Conservation (phyloP, 2,329 filamentous ascomycete genomes). For the Coniosporium tulheliwenetii region DNA sequence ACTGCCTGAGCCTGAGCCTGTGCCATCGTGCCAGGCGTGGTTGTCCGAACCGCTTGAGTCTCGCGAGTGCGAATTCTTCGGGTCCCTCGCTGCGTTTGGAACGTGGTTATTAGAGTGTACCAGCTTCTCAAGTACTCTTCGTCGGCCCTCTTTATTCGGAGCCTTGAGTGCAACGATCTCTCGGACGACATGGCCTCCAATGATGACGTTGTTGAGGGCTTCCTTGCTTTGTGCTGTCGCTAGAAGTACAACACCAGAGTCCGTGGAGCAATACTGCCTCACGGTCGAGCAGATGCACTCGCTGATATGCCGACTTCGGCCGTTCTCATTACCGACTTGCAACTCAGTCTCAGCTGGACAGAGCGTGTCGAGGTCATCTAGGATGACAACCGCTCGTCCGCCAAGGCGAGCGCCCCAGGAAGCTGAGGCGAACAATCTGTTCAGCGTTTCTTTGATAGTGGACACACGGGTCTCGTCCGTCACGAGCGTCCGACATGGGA, state of each 20-base stretch:
- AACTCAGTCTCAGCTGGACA: slow-evolving; percentile 91
- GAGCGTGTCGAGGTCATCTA: slow-evolving; percentile 86
- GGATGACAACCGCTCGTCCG: slow-evolving; percentile 66
- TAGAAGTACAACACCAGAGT: slow-evolving; percentile 70
- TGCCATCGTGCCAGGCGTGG: slow-evolving; percentile 59
- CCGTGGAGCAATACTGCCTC: slow-evolving; percentile 64
- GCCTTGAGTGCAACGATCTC: slow-evolving; percentile 84
- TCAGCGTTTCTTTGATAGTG: slow-evolving; percentile 78
- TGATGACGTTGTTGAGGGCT: slow-evolving; percentile 73
- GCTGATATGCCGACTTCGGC: slow-evolving; percentile 79
- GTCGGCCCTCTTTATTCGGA: slow-evolving; percentile 78
- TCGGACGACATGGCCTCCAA: slow-evolving; percentile 81
- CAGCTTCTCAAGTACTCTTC: slow-evolving; percentile 70
- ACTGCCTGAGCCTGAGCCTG: slow-evolving; percentile 28
- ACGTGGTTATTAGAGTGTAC: slow-evolving; percentile 32
- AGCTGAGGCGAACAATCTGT: slow-evolving; percentile 71
- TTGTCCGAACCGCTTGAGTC: slow-evolving; percentile 1
- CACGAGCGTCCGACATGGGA: slow-evolving; percentile 71
- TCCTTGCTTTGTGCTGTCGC: slow-evolving; percentile 91
- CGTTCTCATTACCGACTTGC: slow-evolving; percentile 86
- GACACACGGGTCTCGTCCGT: slow-evolving; percentile 83
- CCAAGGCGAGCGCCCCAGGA: slow-evolving; percentile 83
- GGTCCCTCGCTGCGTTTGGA: slow-evolving; percentile 17
- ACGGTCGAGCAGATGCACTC: slow-evolving; percentile 75
- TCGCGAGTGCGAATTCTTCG: slow-evolving; percentile 10